Evolutionary conservation across 257 asterid species (phyloP), one percentile per base, ranked within the genome.

Genomic region (Henckelia pumila): DNA sequence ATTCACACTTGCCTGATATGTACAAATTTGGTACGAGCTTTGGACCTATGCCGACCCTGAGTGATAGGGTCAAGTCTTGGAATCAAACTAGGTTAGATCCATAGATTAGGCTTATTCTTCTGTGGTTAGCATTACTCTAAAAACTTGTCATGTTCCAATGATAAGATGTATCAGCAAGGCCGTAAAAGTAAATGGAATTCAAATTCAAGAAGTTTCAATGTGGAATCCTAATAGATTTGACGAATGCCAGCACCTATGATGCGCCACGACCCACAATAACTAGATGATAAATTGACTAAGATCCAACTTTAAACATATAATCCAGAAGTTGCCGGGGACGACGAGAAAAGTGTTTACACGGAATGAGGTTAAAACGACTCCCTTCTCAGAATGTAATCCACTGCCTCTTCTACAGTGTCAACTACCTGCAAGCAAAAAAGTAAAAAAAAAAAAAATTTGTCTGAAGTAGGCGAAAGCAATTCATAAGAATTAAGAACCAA

Each of bases 381-480:
- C 80, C 74, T 84, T 66, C 70, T 84, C 88, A 92, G 77, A 68
- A 92, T 87, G 79, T 74, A 89, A 73, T 89, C 95, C 49, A 92
- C 83, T 25, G 98, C 98, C 71, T 92, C 92, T 67, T 89, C 96
- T 69, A 89, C 95, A 11, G 82, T 80, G 79, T 92, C 96, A 22
- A 92, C 94, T 63, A 92, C 95, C 98, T 92, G 86, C 73, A 77
- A 8, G 56, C 57, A 52, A 24, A 33, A 20, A 19, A 11, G 52
- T 57, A 40, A 24, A 33, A 20, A 19, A 57, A 14, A 20, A 24
- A 0, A 3, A 30, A 9, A 56, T 30, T 40, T 26, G 59, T 35
- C 56, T 7, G 10, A 25, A 35, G 28, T 19, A 23, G 32, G 30
- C 20, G 47, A 73, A 68, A 20, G 24, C 11, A 49, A 44, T 20